phyloP scores from a whole-genome alignment of 208 protist genomes.

The Wallacemonas collosoma region DNA sequence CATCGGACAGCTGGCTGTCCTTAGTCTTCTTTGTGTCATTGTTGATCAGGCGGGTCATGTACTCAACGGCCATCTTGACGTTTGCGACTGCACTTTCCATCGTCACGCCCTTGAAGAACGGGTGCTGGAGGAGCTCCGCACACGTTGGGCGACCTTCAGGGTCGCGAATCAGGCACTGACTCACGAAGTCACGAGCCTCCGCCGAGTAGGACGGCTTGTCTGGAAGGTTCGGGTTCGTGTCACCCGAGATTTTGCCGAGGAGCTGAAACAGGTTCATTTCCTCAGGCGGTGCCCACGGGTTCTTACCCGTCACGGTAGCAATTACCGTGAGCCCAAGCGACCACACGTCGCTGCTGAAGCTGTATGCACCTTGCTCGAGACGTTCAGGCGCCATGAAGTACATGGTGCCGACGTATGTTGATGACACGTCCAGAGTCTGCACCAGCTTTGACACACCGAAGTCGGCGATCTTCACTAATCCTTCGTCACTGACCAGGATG shows the following conservation, averaged over 20 bases:
- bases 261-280: constrained; percentile 90
- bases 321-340: constrained; percentile 91
- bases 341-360: constrained; percentile 93
- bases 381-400: constrained; percentile 95
- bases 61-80: constrained; percentile 82
- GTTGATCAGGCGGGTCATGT: constrained; percentile 86
- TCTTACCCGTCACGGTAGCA: constrained; percentile 74
- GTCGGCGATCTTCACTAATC: constrained; percentile 92
- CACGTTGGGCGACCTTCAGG: constrained; percentile 67
- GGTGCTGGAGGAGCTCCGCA: constrained; percentile 77
- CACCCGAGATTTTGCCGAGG: constrained; percentile 73
- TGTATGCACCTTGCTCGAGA: constrained; percentile 88
- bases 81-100: constrained; percentile 70
- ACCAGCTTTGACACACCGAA: constrained; percentile 94
- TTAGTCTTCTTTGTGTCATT: constrained; percentile 76
- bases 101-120: constrained; percentile 72
- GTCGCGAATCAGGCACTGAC: constrained; percentile 70
- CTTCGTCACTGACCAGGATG: constrained; percentile 93
- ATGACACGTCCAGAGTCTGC: constrained; percentile 87
- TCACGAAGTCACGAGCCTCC: constrained; percentile 75
- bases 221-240: constrained; percentile 73
- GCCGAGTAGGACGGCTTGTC: constrained; percentile 63
- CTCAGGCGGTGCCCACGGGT: constrained; percentile 87
- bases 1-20: constrained; percentile 44
- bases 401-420: constrained; percentile 94